phyloP scores from a whole-genome alignment of 164 flowering plant species.

The Amborella trichopoda region DNA sequence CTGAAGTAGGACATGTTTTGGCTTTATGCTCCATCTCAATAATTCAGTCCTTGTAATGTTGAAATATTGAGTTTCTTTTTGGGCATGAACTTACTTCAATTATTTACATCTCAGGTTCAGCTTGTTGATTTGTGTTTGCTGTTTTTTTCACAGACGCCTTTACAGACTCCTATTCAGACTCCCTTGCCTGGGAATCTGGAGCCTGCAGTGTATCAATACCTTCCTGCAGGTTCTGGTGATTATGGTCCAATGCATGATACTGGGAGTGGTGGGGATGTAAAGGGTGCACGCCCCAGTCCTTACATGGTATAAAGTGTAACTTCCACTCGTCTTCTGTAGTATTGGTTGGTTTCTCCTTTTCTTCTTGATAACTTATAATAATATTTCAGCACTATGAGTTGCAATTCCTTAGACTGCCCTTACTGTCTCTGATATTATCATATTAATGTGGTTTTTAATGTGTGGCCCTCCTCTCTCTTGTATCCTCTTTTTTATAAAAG shows the following conservation, averaged over 20 bases:
- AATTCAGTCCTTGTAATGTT: too few species aligned
- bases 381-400: too few species aligned
- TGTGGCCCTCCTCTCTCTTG: neutral
- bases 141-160: conserved; percentile 46
- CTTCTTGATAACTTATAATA: neutral
- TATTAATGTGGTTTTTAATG: neutral
- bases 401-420: too few species aligned
- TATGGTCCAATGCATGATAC: conserved; percentile 33
- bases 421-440: neutral
- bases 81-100: neutral
- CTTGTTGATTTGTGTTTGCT: neutral
- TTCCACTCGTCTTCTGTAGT: neutral
- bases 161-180: conserved; percentile 69
- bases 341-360: neutral
- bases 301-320: conserved; percentile 42
- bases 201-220: conserved; percentile 38
- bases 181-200: conserved; percentile 54
- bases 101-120: neutral
- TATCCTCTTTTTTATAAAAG: neutral
- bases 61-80: neutral
- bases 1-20: too few species aligned
- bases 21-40: too few species aligned
- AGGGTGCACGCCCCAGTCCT: conserved; percentile 66
- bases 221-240: conserved; percentile 66
- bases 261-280: conserved; percentile 35